These are phyloP conservation scores for Colletotrichum abscissum DNA, from an alignment of 2,329 filamentous ascomycete species.

Conservation along the genomic window DNA sequence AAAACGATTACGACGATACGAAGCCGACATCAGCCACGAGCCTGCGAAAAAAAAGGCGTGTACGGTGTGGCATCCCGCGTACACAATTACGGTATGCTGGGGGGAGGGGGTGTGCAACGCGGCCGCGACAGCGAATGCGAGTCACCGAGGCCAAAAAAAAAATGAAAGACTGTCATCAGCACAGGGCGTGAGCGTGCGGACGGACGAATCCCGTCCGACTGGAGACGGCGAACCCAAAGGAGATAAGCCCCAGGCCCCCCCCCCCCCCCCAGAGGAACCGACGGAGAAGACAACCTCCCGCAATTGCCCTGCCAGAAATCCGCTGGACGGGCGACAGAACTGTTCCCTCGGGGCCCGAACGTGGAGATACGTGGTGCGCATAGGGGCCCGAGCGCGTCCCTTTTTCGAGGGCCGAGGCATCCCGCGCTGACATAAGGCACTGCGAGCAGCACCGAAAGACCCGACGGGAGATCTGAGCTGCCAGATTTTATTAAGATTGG, in stretches of 20 bases:
- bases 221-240: slow-evolving; percentile 15
- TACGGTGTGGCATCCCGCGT: neutral
- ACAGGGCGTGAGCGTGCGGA: neutral
- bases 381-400: slow-evolving; percentile 16
- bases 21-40: neutral
- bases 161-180: slow-evolving; percentile 4
- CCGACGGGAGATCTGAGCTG: slow-evolving; percentile 7
- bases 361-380: slow-evolving; percentile 8
- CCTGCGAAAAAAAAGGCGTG: neutral
- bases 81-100: neutral
- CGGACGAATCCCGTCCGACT: slow-evolving; percentile 26
- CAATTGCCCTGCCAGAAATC: neutral
- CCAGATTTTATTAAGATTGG: slow-evolving; percentile 15
- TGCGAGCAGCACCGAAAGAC: neutral
- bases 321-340: neutral
- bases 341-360: slow-evolving; percentile 2
- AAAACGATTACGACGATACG: slow-evolving; percentile 29
- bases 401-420: neutral
- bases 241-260: neutral
- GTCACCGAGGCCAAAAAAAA: slow-evolving; percentile 10
- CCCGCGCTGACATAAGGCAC: slow-evolving; percentile 29
- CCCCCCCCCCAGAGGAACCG: neutral
- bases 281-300: neutral
- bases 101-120: slow-evolving; percentile 9
- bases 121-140: slow-evolving; percentile 23